These are phyloP conservation scores for Metarhizium robertsii DNA, from an alignment of 2,329 filamentous ascomycete genomes.

Conservation along the genomic window DNA sequence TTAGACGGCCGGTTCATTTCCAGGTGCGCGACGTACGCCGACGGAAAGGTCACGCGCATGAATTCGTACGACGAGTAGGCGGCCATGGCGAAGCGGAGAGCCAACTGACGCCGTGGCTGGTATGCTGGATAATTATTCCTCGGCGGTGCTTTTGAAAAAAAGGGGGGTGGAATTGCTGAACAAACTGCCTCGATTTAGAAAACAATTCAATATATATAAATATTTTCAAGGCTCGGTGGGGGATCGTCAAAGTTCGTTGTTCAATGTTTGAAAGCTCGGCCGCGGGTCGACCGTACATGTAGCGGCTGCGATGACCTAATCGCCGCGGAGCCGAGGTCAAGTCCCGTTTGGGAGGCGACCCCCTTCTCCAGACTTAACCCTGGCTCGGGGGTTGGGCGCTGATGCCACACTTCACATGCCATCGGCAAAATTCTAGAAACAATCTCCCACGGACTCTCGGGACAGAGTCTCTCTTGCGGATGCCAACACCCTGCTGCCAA, in stretches of 20 bases:
- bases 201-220: too few relatives aligned
- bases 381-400: too few relatives aligned
- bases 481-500: neutral
- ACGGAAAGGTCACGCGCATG: constrained; percentile 66
- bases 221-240: too few relatives aligned
- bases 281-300: neutral
- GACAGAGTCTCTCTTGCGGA: too few relatives aligned
- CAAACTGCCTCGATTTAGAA: too few relatives aligned
- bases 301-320: neutral
- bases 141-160: too few relatives aligned
- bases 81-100: neutral
- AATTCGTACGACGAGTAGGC: constrained; percentile 45
- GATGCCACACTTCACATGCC: neutral
- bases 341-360: too few relatives aligned
- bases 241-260: neutral
- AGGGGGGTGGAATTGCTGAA: too few relatives aligned
- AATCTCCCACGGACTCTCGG: too few relatives aligned
- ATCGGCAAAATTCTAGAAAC: too few relatives aligned
- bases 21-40: constrained; percentile 72
- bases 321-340: neutral
- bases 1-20: constrained; percentile 83
- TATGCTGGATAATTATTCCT: too few relatives aligned
- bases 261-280: neutral
- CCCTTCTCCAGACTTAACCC: neutral
- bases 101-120: too few relatives aligned